Base-by-base conservation (phyloP, 1,139 yeast species). In the Pichia sp. region DNA sequence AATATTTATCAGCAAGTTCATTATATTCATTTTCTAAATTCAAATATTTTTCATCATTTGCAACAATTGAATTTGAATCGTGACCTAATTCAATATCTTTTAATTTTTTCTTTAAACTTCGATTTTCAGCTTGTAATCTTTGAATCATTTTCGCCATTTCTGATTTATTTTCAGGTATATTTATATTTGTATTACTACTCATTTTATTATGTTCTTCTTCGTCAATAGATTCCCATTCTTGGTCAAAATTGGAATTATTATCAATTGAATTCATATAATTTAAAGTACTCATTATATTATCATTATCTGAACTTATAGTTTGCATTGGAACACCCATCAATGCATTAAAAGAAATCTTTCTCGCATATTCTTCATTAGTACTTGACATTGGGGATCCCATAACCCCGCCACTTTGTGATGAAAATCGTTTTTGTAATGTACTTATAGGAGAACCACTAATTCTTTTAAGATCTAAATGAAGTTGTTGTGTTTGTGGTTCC, bases 381-480 rank as follows among this genome's bases (percentile, higher is more conserved):
- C 35, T 26, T 7, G 45, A 41, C 47, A 46, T 48, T 20, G 51
- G 50, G 11, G 51, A 42, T 4, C 49, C 50, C 3, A 48, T 33
- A 6, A 47, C 33, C 9, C 47, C 48, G 7, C 48, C 45, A 35
- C 28, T 31, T 10, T 38, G 41, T 6, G 35, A 35, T 1, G 49
- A 47, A 23, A 43, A 35, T n/a, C 42, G 32, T 36, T 45, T 40
- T 16, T 41, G 40, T 16, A 29, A 23, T 10, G 20, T n/a, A 8
- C 20, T 24, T 25, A 20, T 15, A 5, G 46, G 43, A 14, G 42
- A 35, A 13, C 36, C 38, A 16, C 28, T 40, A 3, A 34, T 20
- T 25, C 31, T 21, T 22, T 30, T 18, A 8, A 21, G 24, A 11
- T 25, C 23, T 5, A 23, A 9, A 3, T 14, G 21, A 13, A 15